Conservation (phyloP, 1,284 basidiomycete genomes). For the Fomes fomentarius region DNA sequence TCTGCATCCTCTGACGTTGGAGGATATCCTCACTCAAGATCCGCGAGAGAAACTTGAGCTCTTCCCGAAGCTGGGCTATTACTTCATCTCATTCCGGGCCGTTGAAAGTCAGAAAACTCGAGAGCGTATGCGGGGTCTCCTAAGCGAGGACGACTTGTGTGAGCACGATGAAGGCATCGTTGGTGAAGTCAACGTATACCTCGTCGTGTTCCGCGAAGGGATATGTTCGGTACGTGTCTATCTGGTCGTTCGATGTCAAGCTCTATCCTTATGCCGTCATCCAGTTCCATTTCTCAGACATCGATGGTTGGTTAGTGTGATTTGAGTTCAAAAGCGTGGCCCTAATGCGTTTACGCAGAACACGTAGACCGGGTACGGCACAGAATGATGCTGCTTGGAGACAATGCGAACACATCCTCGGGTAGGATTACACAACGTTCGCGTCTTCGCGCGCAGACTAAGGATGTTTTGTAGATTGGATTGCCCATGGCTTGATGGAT, state of each 20-base stretch:
- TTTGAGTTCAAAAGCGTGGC: not conserved
- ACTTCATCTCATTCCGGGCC: slow-evolving; percentile 89
- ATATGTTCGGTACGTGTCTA: slow-evolving; percentile 76
- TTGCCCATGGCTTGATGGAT: slow-evolving; percentile 91
- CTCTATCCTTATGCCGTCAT: not conserved
- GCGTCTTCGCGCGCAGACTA: not conserved
- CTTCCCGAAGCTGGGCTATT: slow-evolving; percentile 90
- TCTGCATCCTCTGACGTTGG: slow-evolving; percentile 91
- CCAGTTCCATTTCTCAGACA: slow-evolving; percentile 93
- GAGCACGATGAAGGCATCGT: slow-evolving; percentile 50
- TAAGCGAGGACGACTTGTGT: slow-evolving; percentile 30
- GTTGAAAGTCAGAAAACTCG: slow-evolving; percentile 64
- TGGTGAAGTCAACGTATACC: slow-evolving; percentile 85
- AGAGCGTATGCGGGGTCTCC: slow-evolving; percentile 40
- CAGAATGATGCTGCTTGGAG: slow-evolving; percentile 62
- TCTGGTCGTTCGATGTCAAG: not conserved
- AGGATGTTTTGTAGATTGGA: slow-evolving; percentile 71
- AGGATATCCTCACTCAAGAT: slow-evolving; percentile 95
- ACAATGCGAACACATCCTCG: slow-evolving; percentile 68
- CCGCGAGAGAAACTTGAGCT: slow-evolving; percentile 92
- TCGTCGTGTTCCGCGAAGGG: slow-evolving; percentile 90
- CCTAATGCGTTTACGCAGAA: slow-evolving; percentile 44
- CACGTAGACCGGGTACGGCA: slow-evolving; percentile 83
- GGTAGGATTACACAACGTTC: slow-evolving; percentile 44
- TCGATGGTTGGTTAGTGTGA: slow-evolving; percentile 52